Percentiles rank a stretch among this genome's conserved stretches.
Evolutionary conservation across 192 early-diverging fungal genomes (phyloP).

Genomic region (Backusella circina): DNA sequence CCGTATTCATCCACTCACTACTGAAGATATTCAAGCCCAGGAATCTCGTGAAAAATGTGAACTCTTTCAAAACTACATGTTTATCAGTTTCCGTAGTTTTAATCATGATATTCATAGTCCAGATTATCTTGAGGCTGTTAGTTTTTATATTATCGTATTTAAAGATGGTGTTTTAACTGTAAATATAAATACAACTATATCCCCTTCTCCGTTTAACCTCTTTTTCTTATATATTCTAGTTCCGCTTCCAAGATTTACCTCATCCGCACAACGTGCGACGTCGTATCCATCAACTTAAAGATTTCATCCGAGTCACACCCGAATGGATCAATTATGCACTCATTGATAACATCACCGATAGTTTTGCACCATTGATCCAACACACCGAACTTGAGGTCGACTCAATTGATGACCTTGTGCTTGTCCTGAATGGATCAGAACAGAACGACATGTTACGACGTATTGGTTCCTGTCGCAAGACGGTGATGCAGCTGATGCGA

Average conservation of each 20-base stretch:
- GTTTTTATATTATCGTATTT: constrained; percentile 45
- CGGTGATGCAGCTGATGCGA: constrained; percentile 45
- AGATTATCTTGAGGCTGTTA: constrained; percentile 33
- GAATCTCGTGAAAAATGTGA: constrained; percentile 89
- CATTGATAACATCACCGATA: constrained; percentile 79
- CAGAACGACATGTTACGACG: constrained; percentile 49
- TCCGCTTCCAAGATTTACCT: constrained; percentile 57
- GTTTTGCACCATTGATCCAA: constrained; percentile 70
- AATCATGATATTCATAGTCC: constrained; percentile 27
- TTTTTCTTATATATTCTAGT: constrained; percentile 36
- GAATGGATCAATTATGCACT: constrained; percentile 63
- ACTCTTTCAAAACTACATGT: constrained; percentile 85
- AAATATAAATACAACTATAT: not conserved
- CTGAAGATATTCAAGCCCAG: constrained; percentile 82
- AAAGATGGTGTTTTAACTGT: constrained; percentile 49
- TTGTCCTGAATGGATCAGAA: constrained; percentile 72
- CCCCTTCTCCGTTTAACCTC: not conserved
- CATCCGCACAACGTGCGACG: constrained; percentile 66
- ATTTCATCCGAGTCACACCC: constrained; percentile 62
- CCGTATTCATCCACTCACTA: constrained; percentile 84
- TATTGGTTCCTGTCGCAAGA: constrained; percentile 48
- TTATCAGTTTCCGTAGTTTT: constrained; percentile 74
- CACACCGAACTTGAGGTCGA: constrained; percentile 78
- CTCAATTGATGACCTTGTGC: constrained; percentile 77
- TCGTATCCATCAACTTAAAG: constrained; percentile 67